These are phyloP conservation scores for Exophiala dermatitidis DNA, from an alignment of 2,329 filamentous ascomycete species.

Conservation along the genomic window DNA sequence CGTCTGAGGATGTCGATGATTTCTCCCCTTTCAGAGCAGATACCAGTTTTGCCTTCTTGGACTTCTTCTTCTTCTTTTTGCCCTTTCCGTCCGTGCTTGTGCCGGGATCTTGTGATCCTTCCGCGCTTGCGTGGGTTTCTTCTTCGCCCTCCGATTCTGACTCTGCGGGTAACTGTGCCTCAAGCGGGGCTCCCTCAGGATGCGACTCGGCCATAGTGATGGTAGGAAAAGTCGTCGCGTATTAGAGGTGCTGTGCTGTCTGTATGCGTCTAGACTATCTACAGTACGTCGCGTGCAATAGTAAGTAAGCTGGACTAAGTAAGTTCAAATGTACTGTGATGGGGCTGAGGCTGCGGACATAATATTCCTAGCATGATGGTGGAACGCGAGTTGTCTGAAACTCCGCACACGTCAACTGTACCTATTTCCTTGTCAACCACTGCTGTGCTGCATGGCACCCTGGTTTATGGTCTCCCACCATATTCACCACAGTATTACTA, in stretches of 20 bases:
- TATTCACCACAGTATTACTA: too few relatives aligned
- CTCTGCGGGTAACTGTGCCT: slow-evolving; percentile 20
- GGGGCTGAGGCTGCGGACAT: too few relatives aligned
- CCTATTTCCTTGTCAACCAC: neutral
- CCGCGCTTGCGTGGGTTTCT: slow-evolving; percentile 11
- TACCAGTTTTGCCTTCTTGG: slow-evolving; percentile 25
- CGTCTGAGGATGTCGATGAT: slow-evolving; percentile 13
- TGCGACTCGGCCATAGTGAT: slow-evolving; percentile 10
- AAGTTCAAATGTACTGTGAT: too few relatives aligned
- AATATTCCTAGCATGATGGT: neutral
- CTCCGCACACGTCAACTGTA: neutral
- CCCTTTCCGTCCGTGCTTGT: slow-evolving; percentile 6
- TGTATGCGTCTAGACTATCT: too few relatives aligned
- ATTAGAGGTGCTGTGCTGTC: too few relatives aligned
- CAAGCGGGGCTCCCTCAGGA: slow-evolving; percentile 5
- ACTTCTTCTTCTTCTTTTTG: slow-evolving; percentile 27
- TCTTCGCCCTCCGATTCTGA: slow-evolving; percentile 19
- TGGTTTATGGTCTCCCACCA: too few relatives aligned
- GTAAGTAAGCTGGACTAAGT: too few relatives aligned
- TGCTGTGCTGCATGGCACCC: neutral
- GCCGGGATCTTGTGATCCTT: slow-evolving; percentile 4
- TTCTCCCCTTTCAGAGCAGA: slow-evolving; percentile 19
- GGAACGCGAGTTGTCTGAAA: neutral
- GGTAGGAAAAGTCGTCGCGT: neutral
- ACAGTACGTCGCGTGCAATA: too few relatives aligned